These are phyloP conservation scores for Vicia villosa DNA, from an alignment of 306 rosid genomes.

Conservation along the genomic window DNA sequence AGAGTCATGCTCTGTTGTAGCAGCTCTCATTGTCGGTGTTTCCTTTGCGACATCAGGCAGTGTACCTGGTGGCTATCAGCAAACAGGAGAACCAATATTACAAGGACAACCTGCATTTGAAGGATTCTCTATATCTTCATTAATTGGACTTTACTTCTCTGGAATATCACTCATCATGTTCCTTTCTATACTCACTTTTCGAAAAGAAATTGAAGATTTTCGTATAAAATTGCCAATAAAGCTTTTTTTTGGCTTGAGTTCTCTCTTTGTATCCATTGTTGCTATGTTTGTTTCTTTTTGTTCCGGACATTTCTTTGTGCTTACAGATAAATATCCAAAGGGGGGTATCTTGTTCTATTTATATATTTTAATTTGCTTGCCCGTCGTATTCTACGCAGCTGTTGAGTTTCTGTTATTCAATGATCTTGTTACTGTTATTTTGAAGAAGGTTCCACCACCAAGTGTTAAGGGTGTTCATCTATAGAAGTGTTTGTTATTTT, in stretches of 20 bases:
- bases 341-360: no score
- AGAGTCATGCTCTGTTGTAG: slow-evolving; percentile 41
- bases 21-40: slow-evolving; percentile 39
- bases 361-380: no score
- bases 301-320: no score
- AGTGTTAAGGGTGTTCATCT: no score
- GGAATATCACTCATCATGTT: slow-evolving; percentile 56
- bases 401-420: no score
- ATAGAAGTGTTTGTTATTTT: no score
- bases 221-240: slow-evolving; percentile 37
- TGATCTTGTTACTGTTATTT: no score
- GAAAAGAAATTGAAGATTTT: slow-evolving; percentile 48
- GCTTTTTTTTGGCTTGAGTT: slow-evolving; percentile 40
- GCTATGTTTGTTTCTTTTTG: no score
- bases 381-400: no score
- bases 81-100: slow-evolving; percentile 33
- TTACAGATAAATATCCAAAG: no score
- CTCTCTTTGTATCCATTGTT: no score
- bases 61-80: slow-evolving; percentile 44
- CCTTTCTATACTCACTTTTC: slow-evolving; percentile 26
- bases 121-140: slow-evolving; percentile 41
- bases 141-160: slow-evolving; percentile 54
- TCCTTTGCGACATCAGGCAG: slow-evolving; percentile 40
- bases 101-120: slow-evolving; percentile 41
- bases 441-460: no score